Evolutionary conservation across 768 basidiomycete genomes (phyloP).

Genomic region (Mycena pura): DNA sequence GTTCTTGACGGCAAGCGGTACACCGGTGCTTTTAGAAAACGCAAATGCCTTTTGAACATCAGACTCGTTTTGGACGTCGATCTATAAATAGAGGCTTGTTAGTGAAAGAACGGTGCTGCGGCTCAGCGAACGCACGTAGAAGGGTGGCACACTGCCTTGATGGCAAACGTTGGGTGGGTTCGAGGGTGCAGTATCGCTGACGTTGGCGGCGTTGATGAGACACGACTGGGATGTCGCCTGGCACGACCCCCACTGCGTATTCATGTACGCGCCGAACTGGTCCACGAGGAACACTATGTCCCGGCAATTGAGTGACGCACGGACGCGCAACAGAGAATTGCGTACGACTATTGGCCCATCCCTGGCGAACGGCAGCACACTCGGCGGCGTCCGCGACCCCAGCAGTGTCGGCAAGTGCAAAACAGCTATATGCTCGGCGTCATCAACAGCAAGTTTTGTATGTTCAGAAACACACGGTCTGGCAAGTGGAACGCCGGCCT

Average conservation of each 20-base stretch:
- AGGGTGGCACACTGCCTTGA: conserved; percentile 32
- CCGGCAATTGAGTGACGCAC: background rate
- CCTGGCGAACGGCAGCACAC: conserved; percentile 19
- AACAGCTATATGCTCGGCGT: conserved; percentile 9
- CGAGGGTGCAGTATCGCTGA: conserved; percentile 26
- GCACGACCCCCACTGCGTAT: conserved; percentile 48
- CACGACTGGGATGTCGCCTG: conserved; percentile 37
- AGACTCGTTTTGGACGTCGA: conserved; percentile 33
- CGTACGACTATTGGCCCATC: conserved; percentile 20
- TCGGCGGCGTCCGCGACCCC: conserved; percentile 10
- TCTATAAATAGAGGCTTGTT: conserved; percentile 24
- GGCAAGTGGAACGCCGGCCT: conserved; percentile 25
- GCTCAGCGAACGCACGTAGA: conserved; percentile 27
- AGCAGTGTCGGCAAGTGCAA: conserved; percentile 8
- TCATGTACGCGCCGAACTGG: conserved; percentile 29
- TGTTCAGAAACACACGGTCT: conserved; percentile 13
- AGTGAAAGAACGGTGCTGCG: background rate
- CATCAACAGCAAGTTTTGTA: background rate
- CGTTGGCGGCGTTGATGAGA: conserved; percentile 33
- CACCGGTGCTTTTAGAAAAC: conserved; percentile 32
- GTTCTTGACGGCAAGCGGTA: conserved; percentile 39
- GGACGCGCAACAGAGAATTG: background rate
- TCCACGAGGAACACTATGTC: conserved; percentile 22
- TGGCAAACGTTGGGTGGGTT: conserved; percentile 26
- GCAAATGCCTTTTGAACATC: conserved; percentile 36